Base-by-base conservation (phyloP, 129 eudicot species). In the Cynara cardunculus region DNA sequence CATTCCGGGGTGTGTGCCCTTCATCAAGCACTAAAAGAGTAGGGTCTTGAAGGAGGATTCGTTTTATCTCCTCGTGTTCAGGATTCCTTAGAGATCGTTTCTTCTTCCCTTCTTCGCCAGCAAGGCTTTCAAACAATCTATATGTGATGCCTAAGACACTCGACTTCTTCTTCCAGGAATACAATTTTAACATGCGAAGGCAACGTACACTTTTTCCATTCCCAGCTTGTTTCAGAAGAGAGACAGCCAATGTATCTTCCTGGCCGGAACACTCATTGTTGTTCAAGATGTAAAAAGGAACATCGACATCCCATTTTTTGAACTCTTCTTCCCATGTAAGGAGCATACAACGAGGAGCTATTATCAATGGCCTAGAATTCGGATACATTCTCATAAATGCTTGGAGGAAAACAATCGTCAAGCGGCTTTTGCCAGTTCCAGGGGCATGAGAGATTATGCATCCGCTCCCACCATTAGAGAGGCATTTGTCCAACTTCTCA, bases 371-470 rank as follows among this genome's bases (percentile, higher is more conserved):
- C 27, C 85, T 64, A 1, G 87, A 77, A 27, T 72, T 44, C 0
- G 97, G 97, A 41, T 83, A 91, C 76, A 87, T 67, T 44, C 86
- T 87, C 78, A 93, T 21, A 39, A 84, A 93, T 2, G 94, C 78
- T 27, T 82, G 86, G 4, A 90, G 81, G 78, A 90, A 90, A 37
- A 81, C 75, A 10, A 82, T 82, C 25, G 92, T 88, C 73, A 94
- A 80, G 16, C 90, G 86, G 26, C 89, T 91, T 82, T 94, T 94
- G 3, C 98, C 98, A 0, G 98, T 89, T 37, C 98, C 98, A 1
- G 99, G 96, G 3, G 97, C 93, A 21, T 95, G 99, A 2, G 97
- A 91, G 22, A 95, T 89, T 59, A 95, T 92, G 90, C 99, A 95
- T 11, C 99, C 99, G 8, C 86, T 69, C 7, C 86, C 90, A 1